Base-by-base conservation (phyloP, 2,329 filamentous ascomycete species). In the Fusarium avenaceum region DNA sequence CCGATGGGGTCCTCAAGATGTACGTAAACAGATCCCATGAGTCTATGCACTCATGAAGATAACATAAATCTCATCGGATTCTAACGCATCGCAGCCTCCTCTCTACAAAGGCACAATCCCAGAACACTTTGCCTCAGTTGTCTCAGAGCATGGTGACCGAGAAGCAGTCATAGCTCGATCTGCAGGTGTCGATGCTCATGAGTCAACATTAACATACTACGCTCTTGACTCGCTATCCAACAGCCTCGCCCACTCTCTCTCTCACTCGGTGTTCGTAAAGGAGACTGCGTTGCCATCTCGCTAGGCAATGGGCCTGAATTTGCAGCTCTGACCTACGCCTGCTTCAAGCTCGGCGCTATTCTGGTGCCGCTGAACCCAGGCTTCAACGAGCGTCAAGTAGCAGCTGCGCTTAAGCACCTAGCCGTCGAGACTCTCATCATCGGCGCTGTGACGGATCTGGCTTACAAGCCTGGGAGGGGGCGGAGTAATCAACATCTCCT, bases 301-400 rank as follows among this genome's bases (percentile, higher is more conserved):
- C 81, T 97, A 51, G 95, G 95, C 17, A 98, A 97, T 79, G 90
- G 89, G 42, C 83, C 90, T 71, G 94, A 97, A 78, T 95, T 93
- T 76, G 93, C 92, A 4, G 90, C 90, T 49, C 85, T 96, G 20
- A 95, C 91, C 7, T 98, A 98, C 79, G 94, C 94, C 1, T 79
- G 96, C 55, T 97, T 95, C 83, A 98, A 98, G 79, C 86, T 98
- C 11, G 96, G 96, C n/a, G 95, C 93, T 24, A 88, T 98, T 50
- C 83, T 98, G 65, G 94, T 97, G n/a, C 96, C 95, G 0, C 81
- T 98, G 24, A 98, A 99, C 77, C 95, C 94, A 20, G 90, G 89
- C 3, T 98, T 98, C 83, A 97, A 93, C 71, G 84, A 88, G 5
- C 78, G 82, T 7, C 96, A 98, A 81, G 89, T 98, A 10, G 83